Evolutionary conservation across 176 grass and related monocot species (phyloP).

Genomic region (Musa beccarii): DNA sequence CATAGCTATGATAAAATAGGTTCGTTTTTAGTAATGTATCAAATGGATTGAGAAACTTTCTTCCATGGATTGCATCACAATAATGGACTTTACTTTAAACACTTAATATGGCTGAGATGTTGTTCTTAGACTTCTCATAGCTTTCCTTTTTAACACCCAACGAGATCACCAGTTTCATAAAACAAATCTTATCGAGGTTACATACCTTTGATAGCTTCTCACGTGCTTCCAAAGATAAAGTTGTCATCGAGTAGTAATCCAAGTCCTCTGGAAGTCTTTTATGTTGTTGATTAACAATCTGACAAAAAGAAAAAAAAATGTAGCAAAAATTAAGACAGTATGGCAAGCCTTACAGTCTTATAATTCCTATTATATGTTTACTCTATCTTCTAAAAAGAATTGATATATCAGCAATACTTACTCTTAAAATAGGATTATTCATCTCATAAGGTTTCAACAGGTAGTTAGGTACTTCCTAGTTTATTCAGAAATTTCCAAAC

Average conservation of each 20-base stretch:
- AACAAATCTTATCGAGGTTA: neutral
- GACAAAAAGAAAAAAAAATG: conserved; percentile 1
- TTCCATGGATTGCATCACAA: too few relatives aligned
- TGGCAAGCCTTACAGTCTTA: neutral
- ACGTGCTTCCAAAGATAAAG: conserved; percentile 80
- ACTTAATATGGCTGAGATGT: too few relatives aligned
- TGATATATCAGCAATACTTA: neutral
- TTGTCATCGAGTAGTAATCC: conserved; percentile 85
- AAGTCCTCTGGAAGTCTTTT: conserved; percentile 76
- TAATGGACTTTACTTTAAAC: too few relatives aligned
- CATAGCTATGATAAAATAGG: too few relatives aligned
- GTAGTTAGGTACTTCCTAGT: too few relatives aligned
- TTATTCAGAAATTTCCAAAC: too few relatives aligned
- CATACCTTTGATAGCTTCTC: conserved; percentile 97
- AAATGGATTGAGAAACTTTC: too few relatives aligned
- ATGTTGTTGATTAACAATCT: conserved; percentile 98
- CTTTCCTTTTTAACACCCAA: neutral
- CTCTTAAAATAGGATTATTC: neutral
- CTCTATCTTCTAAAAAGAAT: neutral
- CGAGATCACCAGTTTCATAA: neutral
- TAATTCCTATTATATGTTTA: neutral
- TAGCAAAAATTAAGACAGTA: neutral
- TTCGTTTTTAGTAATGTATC: too few relatives aligned
- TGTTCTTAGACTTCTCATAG: neutral
- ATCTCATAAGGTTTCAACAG: too few relatives aligned